Base-by-base conservation (phyloP, 768 basidiomycete species). In the Hericium alpestre region DNA sequence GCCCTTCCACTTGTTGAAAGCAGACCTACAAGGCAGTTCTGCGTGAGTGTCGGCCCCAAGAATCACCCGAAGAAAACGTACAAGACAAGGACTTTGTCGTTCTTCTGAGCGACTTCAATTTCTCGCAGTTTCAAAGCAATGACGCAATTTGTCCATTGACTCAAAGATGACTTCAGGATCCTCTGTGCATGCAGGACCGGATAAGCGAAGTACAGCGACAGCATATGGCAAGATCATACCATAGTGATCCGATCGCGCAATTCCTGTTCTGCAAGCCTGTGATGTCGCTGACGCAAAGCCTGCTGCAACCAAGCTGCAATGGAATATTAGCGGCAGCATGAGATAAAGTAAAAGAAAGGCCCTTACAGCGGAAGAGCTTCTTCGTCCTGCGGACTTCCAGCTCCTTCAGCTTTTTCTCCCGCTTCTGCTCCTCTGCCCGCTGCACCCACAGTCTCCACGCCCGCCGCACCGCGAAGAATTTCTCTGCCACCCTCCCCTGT, bases 71-170 rank as follows among this genome's bases (percentile, higher is more conserved):
- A 4, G 53, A 13, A 46, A 4, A 58, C 69, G 61, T 57, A 81
- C 79, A 65, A 65, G 6, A 76, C 53, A 18, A 76, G 54, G 13
- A 63, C 63, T 38, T 68, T 71, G 22, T 76, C 70, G 56, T 71
- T 70, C 55, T 72, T 74, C 57, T 85, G 81, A 8, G 71, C 69
- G 18, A 81, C 75, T 49, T 87, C 80, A n/a, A 88, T 66, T 66
- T 90, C 87, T 32, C 83, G 79, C 53, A 82, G 75, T 65, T 90
- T 92, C 51, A 87, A 68, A 51, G 81, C 81, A 57, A 90, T 85
- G 8, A 89, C 83, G 5, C 80, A 78, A 61, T 83, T 82, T 9
- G 82, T 88, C 90, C 90, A 93, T 43, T 65, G 71, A 18, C 70
- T 66, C 56, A 92, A 66, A 2, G 75, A 64, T 47, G 70, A 65